Evolutionary conservation across 257 asterid genomes (phyloP), one percentile per base, ranked within the genome.

Genomic region (Rubia yunnanensis): DNA sequence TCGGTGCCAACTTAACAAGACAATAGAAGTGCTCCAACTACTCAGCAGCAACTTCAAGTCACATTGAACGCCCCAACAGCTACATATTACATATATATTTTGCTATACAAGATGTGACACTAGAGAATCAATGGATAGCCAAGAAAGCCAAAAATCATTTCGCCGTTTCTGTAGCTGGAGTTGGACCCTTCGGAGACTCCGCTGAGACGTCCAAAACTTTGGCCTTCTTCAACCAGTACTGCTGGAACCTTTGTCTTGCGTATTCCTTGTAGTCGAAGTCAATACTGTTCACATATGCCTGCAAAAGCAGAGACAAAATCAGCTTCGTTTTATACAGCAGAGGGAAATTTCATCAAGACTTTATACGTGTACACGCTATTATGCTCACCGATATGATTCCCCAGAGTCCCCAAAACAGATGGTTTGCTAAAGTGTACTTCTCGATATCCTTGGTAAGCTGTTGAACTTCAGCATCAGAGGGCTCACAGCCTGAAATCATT

Each of bases 331-430:
- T 23, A 23, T n/a, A 39, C 4, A 65, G 70, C n/a, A 32, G 36
- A 34, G 13, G 41, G 27, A 23, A 13, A 49, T 24, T 44, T 44
- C 52, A 20, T 30, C 10, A 22, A 32, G n/a, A 44, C 30, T 13
- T 5, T 17, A n/a, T n/a, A 57, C 0, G 5, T 7, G 30, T 44
- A 44, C 11, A 11, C 26, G 39, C 49, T 44, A 15, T 44, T 44
- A 63, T 26, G 62, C 79, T 34, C 79, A 94, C 97, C 84, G 98
- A 90, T 80, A 94, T 94, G n/a, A 85, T 68, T 10, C 96, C 97
- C 97, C 96, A 94, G 14, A 94, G 78, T 70, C 96, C 97, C 99
- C 99, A 94, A 77, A 88, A 88, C 70, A 94, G 82, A 79, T 94
- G 97, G 80, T 80, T 94, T 10, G 97, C 85, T 53, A 90, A 89